Percentiles rank a stretch among this genome's conserved stretches.
These are phyloP conservation scores for Paracoccidioides lutzii DNA, from an alignment of 2,329 filamentous ascomycete species.

Conservation along the genomic window DNA sequence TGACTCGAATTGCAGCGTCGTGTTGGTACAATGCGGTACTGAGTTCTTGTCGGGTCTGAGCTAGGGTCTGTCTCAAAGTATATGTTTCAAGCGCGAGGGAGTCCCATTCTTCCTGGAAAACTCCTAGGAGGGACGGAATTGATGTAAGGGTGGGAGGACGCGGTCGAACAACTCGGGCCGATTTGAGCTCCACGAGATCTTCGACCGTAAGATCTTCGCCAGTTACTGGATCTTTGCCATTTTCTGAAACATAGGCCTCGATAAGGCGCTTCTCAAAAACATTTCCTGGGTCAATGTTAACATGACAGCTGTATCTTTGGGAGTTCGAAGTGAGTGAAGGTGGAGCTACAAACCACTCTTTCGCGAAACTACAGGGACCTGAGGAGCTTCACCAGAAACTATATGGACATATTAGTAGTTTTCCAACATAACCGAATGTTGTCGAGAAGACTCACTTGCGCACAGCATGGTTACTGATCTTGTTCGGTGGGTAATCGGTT, in stretches of 20 bases:
- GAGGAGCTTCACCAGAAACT: conserved; percentile 95
- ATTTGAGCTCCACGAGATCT: conserved; percentile 79
- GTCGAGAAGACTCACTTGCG: conserved; percentile 47
- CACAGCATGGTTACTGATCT: conserved; percentile 40
- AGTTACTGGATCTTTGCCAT: conserved; percentile 83
- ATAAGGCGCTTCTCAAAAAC: conserved; percentile 93
- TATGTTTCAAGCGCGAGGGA: conserved; percentile 82
- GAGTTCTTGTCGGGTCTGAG: conserved; percentile 83
- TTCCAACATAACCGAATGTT: conserved; percentile 11
- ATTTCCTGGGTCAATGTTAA: conserved; percentile 45
- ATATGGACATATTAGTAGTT: conserved; percentile 6
- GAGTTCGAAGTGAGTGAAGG: conserved; percentile 6
- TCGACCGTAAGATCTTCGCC: conserved; percentile 71
- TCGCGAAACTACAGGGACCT: conserved; percentile 86
- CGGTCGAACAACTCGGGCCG: conserved; percentile 69
- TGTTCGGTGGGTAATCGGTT: neutral
- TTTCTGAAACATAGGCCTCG: conserved; percentile 84
- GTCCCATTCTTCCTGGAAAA: conserved; percentile 99
- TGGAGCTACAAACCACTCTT: conserved; percentile 60
- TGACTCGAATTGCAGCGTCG: conserved; percentile 90
- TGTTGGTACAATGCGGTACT: conserved; percentile 91
- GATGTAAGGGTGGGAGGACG: conserved; percentile 89
- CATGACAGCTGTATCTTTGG: neutral
- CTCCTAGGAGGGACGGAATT: conserved; percentile 82
- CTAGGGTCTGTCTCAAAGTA: conserved; percentile 76